Base-by-base conservation (phyloP, 108 stramenopile species). In the Cyclotella cryptica region DNA sequence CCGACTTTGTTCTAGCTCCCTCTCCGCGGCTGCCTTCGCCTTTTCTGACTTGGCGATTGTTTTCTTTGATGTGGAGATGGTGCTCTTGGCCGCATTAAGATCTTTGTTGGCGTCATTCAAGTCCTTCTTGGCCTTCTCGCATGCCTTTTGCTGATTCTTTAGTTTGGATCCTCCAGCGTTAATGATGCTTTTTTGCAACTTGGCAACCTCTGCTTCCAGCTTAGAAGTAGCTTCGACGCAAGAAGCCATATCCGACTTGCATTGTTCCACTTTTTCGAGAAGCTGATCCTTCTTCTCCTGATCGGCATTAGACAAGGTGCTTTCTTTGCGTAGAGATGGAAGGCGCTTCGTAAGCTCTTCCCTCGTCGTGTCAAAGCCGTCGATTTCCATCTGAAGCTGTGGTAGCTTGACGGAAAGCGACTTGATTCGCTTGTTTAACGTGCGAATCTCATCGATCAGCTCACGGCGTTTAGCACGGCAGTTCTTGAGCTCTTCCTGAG, bases 91-190 rank as follows among this genome's bases (percentile, higher is more conserved):
- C 46, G 92, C 71, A 57, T 84, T 93, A 29, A 94, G 82, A 3
- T 78, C 63, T 47, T 88, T 91, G 51, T 86, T 88, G 14, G 91
- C 79, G 22, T 90, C 83, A 51, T 90, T 89, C 60, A 92, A 55
- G 10, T 83, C 66, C 12, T 74, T 78, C 35, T 91, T 58, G 52
- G 86, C 84, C 61, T 90, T 86, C 28, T 93, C 93, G 64, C 90
- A 90, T n/a, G 81, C 77, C 40, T 83, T 84, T 69, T 92, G 88
- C 61, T 96, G 95, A 35, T 90, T 90, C 80, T 97, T 98, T 45
- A 98, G 84, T 53, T 84, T 81, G 46, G 85, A 72, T 22, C 98
- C 97, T 29, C 98, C 99, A 52, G 95, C 94, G 57, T 97, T 93
- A 35, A 97, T 62, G 72, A 98, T 97, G 18, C 77, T 75, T 30